phyloP scores from a whole-genome alignment of 2,329 filamentous ascomycete species.

The Nemania abortiva region DNA sequence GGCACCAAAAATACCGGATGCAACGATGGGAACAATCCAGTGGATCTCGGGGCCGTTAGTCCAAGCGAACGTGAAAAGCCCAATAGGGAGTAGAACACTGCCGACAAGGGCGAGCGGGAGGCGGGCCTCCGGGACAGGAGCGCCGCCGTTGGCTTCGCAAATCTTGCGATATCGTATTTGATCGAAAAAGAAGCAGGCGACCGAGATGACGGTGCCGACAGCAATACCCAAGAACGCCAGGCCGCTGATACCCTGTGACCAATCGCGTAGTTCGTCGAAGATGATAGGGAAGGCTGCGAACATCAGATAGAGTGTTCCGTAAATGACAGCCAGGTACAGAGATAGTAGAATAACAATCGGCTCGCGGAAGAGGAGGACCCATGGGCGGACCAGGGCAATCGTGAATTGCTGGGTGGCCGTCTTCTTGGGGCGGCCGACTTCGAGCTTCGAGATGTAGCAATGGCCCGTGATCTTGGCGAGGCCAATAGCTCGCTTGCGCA shows the following conservation, averaged over 20 bases:
- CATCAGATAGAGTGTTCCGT: conserved; percentile 69
- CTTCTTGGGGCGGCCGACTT: conserved; percentile 58
- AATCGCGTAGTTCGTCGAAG: conserved; percentile 70
- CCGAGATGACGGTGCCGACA: conserved; percentile 72
- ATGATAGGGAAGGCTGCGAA: conserved; percentile 75
- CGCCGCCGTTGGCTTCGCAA: conserved; percentile 61
- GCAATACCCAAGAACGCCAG: conserved; percentile 77
- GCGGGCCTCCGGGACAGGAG: conserved; percentile 74
- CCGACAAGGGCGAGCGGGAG: conserved; percentile 73
- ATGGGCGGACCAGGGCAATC: conserved; percentile 71
- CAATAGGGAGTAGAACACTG: conserved; percentile 70
- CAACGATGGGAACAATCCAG: conserved; percentile 61
- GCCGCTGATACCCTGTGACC: conserved; percentile 69
- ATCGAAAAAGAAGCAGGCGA: conserved; percentile 66
- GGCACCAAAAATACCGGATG: conserved; percentile 54
- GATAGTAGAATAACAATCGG: conserved; percentile 76
- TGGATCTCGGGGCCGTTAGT: conserved; percentile 67
- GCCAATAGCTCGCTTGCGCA: conserved; percentile 65
- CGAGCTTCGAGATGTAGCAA: conserved; percentile 66
- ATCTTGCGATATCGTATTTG: conserved; percentile 65
- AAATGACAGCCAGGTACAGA: conserved; percentile 74
- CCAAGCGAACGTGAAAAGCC: conserved; percentile 78
- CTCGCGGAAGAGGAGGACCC: conserved; percentile 76
- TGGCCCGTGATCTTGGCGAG: conserved; percentile 66
- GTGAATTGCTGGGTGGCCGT: conserved; percentile 65